phyloP scores from a whole-genome alignment of 192 early-diverging fungal genomes.

The Oehlia diaphana region DNA sequence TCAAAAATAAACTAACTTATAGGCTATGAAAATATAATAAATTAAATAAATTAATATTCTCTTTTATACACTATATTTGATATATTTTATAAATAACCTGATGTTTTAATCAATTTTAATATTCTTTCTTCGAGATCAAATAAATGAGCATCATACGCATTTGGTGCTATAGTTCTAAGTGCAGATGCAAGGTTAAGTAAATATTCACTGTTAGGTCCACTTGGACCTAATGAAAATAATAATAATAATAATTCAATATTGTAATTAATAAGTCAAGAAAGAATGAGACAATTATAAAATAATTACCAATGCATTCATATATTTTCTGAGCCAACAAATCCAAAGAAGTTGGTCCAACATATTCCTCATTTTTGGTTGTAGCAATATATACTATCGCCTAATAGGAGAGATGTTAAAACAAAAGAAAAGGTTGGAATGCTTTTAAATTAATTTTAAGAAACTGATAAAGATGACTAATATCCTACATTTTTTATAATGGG shows the following conservation, averaged over 20 bases:
- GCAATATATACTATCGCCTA: constrained; percentile 82
- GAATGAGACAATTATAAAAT: background rate
- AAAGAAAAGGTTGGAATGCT: background rate
- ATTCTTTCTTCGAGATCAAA: constrained; percentile 57
- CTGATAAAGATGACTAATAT: background rate
- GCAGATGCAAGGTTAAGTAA: constrained; percentile 64
- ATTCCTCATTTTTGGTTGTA: constrained; percentile 72
- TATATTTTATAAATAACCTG: background rate
- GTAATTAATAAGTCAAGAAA: constrained; percentile 9
- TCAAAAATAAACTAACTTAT: no score
- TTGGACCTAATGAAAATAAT: constrained; percentile 49
- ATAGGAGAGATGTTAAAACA: background rate
- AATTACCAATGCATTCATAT: constrained; percentile 53
- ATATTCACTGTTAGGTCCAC: constrained; percentile 72
- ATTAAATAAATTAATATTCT: no score
- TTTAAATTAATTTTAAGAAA: background rate
- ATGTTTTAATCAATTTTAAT: background rate
- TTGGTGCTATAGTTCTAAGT: constrained; percentile 50
- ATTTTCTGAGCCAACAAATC: constrained; percentile 69
- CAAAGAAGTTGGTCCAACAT: constrained; percentile 66
- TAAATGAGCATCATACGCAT: constrained; percentile 59
- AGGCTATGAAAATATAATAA: no score
- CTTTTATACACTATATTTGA: background rate
- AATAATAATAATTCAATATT: background rate
- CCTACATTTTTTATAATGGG: constrained; percentile 57